phyloP scores from a whole-genome alignment of 2,329 filamentous ascomycete genomes.

The Tolypocladium nubicola region DNA sequence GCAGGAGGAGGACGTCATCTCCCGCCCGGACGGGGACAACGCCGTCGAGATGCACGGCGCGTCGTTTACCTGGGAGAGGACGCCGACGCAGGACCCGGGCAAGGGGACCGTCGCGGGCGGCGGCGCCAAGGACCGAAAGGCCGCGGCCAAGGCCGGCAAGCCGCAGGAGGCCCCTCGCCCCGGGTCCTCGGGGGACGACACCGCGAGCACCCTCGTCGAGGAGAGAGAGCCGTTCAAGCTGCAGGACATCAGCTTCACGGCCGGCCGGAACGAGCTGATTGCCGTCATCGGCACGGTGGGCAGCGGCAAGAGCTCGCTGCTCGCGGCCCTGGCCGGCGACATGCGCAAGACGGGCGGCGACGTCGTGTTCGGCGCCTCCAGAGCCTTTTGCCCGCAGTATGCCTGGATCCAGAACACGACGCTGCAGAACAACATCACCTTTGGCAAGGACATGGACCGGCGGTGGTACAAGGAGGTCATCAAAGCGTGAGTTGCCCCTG shows the following conservation, averaged over 20 bases:
- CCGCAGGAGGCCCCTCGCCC: slow-evolving; percentile 14
- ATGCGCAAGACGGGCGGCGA: slow-evolving; percentile 77
- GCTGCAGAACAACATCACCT: slow-evolving; percentile 80
- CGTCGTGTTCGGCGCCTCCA: slow-evolving; percentile 63
- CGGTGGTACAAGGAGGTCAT: slow-evolving; percentile 80
- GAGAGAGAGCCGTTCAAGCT: slow-evolving; percentile 62
- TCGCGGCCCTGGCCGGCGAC: slow-evolving; percentile 83
- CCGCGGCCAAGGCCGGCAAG: slow-evolving; percentile 22
- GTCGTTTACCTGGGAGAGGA: slow-evolving; percentile 80
- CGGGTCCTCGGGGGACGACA: slow-evolving; percentile 30
- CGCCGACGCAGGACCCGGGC: slow-evolving; percentile 42
- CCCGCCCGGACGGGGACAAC: slow-evolving; percentile 46
- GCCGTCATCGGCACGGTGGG: slow-evolving; percentile 86
- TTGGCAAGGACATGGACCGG: slow-evolving; percentile 67
- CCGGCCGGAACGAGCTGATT: slow-evolving; percentile 66
- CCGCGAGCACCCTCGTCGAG: slow-evolving; percentile 45
- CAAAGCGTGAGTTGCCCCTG: slow-evolving; percentile 45
- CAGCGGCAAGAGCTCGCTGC: slow-evolving; percentile 80
- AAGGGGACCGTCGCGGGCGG: slow-evolving; percentile 26
- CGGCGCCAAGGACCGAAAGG: slow-evolving; percentile 28
- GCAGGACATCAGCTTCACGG: slow-evolving; percentile 53
- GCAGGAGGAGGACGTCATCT: slow-evolving; percentile 56
- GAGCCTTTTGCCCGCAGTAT: slow-evolving; percentile 91
- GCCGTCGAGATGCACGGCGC: slow-evolving; percentile 64
- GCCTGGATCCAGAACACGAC: slow-evolving; percentile 95